These are phyloP conservation scores for Saussurea involucrata DNA, from an alignment of 129 eudicot species.

Conservation along the genomic window DNA sequence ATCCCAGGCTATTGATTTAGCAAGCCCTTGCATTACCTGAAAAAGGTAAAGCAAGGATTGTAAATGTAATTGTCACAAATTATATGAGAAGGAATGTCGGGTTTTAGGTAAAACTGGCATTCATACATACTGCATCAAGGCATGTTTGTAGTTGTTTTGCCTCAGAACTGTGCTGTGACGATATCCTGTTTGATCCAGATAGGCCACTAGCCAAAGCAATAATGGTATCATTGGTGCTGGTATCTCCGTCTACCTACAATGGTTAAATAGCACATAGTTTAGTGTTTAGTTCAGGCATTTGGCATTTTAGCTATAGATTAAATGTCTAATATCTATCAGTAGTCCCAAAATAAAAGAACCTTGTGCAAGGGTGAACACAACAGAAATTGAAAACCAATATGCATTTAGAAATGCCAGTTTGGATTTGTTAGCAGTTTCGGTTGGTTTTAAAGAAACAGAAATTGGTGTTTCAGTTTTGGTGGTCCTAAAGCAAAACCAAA, in stretches of 20 bases:
- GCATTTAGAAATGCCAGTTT: neutral
- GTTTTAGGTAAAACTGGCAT: neutral
- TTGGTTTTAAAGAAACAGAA: neutral
- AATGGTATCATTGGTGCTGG: constrained; percentile 92
- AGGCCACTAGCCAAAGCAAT: constrained; percentile 97
- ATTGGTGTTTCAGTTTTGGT: neutral
- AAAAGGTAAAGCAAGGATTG: neutral
- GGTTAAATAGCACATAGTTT: neutral
- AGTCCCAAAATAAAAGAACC: neutral
- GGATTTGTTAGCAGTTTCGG: neutral
- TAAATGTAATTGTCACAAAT: neutral
- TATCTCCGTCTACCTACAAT: constrained; percentile 93
- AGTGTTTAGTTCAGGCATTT: neutral
- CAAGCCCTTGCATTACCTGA: constrained; percentile 99
- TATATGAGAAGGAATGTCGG: neutral
- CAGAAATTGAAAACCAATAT: neutral
- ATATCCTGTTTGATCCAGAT: constrained; percentile 68
- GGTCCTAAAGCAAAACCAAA: neutral
- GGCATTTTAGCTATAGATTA: neutral
- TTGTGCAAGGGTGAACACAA: neutral
- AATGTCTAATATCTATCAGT: constrained; percentile 3
- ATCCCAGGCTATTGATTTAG: constrained; percentile 98
- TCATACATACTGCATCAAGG: constrained; percentile 80
- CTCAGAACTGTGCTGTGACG: constrained; percentile 57
- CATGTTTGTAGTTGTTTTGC: constrained; percentile 73